These are phyloP conservation scores for Hemisphaericaspora subhashii DNA, from an alignment of 1,139 yeast species.

Conservation along the genomic window DNA sequence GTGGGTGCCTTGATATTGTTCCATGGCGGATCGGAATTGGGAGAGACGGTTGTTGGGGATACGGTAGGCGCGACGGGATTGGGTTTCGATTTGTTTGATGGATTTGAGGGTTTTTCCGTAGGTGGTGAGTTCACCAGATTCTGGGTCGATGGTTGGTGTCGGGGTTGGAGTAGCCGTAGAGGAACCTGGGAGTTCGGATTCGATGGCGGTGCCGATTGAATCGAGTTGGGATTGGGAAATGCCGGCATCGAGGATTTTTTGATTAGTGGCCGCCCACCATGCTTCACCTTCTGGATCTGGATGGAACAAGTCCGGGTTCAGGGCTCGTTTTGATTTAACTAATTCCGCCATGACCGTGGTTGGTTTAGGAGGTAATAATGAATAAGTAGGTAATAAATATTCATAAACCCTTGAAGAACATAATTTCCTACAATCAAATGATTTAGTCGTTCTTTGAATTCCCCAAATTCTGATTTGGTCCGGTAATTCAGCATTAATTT, in stretches of 20 bases:
- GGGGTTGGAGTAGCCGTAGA: neutral
- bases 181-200: slow-evolving; percentile 12
- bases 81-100: slow-evolving; percentile 66
- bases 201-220: slow-evolving; percentile 6
- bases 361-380: slow-evolving; percentile 89
- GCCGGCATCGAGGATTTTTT: slow-evolving; percentile 43
- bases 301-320: slow-evolving; percentile 55
- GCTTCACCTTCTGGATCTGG: slow-evolving; percentile 60
- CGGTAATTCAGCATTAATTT: slow-evolving; percentile 75
- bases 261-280: slow-evolving; percentile 67
- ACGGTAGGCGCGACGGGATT: slow-evolving; percentile 68
- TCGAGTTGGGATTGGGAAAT: slow-evolving; percentile 48
- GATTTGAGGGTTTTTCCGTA: slow-evolving; percentile 50
- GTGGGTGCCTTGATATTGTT: slow-evolving; percentile 80
- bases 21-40: slow-evolving; percentile 65
- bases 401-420: slow-evolving; percentile 94
- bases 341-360: slow-evolving; percentile 60
- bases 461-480: slow-evolving; percentile 93
- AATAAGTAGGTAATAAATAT: slow-evolving; percentile 86
- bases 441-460: slow-evolving; percentile 80
- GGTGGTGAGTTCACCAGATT: slow-evolving; percentile 39
- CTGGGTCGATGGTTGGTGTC: slow-evolving; percentile 9
- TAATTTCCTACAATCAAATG: slow-evolving; percentile 93
- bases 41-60: slow-evolving; percentile 61
- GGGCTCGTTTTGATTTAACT: slow-evolving; percentile 51